Evolutionary conservation across 1,284 basidiomycete species (phyloP), one percentile per base, ranked within the genome.

Genomic region (Cutaneotrichosporon sp.): DNA sequence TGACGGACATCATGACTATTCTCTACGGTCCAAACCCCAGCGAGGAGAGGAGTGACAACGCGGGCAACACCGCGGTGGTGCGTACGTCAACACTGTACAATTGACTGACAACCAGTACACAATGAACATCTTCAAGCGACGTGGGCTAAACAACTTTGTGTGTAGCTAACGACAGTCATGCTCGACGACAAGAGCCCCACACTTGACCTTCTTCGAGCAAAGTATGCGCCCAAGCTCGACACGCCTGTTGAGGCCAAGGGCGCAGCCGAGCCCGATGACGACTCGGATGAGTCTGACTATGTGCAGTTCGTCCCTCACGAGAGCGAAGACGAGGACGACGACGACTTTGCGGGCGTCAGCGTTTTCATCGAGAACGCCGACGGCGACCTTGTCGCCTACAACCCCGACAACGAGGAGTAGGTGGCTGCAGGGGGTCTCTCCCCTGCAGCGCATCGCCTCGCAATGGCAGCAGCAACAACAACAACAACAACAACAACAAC

Each of bases 31-130:
- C 17, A 10, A n/a, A 1, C 30, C 34, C n/a, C 22, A 3, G 35
- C 39, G 34, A 45, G 17, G 15, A 15, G 14, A 21, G 14, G 12
- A 35, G 5, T 14, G 45, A 37, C 39, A 51, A 71, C 50, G 62
- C 68, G 1, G 70, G 70, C 2, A 68, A 72, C 40, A 33, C 18
- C 15, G 54, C 54, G 1, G 17, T 33, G 17, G 52, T 53, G 41
- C 8, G 52, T 41, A 4, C 4, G 3, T 4, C 5, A 4, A 8
- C 4, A 40, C 52, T 48, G n/a, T n/a, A n/a, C n/a, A n/a, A n/a
- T n/a, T n/a, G n/a, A n/a, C n/a, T n/a, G n/a, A n/a, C n/a, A 18
- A 53, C 35, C 14, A 36, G 40, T 50, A 38, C 23, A 36, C 22
- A 12, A 51, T 51, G 49, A n/a, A 26, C 17, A 22, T 51, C 22